These are phyloP conservation scores for Fusarium annulatum DNA, from an alignment of 2,329 filamentous ascomycete species.

Conservation along the genomic window DNA sequence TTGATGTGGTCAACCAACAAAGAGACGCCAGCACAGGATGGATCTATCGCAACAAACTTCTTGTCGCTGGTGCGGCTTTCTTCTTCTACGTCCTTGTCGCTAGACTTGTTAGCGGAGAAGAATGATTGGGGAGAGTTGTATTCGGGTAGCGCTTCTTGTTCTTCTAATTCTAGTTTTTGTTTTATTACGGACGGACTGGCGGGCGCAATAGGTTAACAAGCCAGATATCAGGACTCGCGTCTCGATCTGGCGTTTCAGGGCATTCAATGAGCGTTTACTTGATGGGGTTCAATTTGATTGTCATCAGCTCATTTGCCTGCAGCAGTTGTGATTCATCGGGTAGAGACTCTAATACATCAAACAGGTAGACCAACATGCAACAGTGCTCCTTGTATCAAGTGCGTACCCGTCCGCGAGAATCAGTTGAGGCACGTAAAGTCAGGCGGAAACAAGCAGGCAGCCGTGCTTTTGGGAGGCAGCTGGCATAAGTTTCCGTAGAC, in stretches of 20 bases:
- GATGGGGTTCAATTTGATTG: constrained; percentile 1
- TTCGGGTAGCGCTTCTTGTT: constrained; percentile 1
- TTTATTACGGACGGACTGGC: constrained; percentile 21
- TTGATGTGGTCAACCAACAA: constrained; percentile 80
- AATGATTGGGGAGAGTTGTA: constrained; percentile 10
- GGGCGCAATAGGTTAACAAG: constrained; percentile 34
- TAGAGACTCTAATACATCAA: constrained; percentile 24
- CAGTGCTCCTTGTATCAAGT: background rate
- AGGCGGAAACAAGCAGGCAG: constrained; percentile 6
- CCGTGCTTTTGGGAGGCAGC: background rate
- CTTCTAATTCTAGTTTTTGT: constrained; percentile 19
- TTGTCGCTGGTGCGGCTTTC: constrained; percentile 75
- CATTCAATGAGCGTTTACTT: constrained; percentile 28
- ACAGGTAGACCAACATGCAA: constrained; percentile 7
- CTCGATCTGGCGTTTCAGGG: constrained; percentile 41
- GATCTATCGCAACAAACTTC: constrained; percentile 82
- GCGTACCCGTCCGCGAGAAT: background rate
- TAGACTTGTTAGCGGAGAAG: constrained; percentile 71
- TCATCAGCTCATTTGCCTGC: constrained; percentile 5
- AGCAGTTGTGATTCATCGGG: constrained; percentile 14
- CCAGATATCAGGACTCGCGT: constrained; percentile 41
- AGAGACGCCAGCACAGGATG: constrained; percentile 86
- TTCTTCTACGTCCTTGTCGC: constrained; percentile 88
- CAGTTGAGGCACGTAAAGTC: background rate
- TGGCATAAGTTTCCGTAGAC: background rate